Conservation (phyloP, 2,329 filamentous ascomycete species). For the Hirsutella minnesotensis region DNA sequence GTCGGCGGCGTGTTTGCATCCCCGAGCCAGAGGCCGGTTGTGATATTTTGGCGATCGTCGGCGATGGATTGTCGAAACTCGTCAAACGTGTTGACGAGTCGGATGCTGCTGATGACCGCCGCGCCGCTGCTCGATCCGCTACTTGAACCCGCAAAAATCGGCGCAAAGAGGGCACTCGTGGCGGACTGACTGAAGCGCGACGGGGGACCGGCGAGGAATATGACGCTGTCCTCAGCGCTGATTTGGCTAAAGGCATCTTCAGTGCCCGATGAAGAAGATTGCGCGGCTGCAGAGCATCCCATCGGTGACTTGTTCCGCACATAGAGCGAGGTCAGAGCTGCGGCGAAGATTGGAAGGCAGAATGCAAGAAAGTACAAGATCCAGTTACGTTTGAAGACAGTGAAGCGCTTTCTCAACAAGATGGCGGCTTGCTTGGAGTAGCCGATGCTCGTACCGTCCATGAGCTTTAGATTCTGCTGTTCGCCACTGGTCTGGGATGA, state of each 20-base stretch:
- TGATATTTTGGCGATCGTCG: constrained; percentile 52
- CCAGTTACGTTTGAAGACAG: constrained; percentile 67
- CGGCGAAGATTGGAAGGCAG: constrained; percentile 66
- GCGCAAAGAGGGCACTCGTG: constrained; percentile 23
- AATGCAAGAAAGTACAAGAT: constrained; percentile 66
- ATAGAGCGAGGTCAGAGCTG: constrained; percentile 68
- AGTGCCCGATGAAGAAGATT: constrained; percentile 27
- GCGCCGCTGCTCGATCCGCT: constrained; percentile 9
- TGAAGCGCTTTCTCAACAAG: constrained; percentile 66
- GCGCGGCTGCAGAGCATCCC: constrained; percentile 39
- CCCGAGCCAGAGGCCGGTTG: constrained; percentile 67
- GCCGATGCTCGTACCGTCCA: constrained; percentile 57
- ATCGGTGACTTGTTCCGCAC: constrained; percentile 42
- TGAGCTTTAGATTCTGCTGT: constrained; percentile 37
- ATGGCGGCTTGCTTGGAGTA: constrained; percentile 60
- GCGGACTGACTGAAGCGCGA: constrained; percentile 22
- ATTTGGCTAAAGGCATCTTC: constrained; percentile 26
- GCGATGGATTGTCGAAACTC: constrained; percentile 58
- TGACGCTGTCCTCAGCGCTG: constrained; percentile 10
- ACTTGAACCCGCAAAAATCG: constrained; percentile 22
- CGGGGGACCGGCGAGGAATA: constrained; percentile 20
- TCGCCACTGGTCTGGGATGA: constrained; percentile 13
- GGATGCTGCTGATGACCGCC: constrained; percentile 19
- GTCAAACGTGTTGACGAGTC: constrained; percentile 49
- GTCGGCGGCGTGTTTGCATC: constrained; percentile 47